Evolutionary conservation across 176 grass and related monocot genomes (phyloP), one percentile per base, ranked within the genome.

Genomic region (Thinopyrum elongatum): DNA sequence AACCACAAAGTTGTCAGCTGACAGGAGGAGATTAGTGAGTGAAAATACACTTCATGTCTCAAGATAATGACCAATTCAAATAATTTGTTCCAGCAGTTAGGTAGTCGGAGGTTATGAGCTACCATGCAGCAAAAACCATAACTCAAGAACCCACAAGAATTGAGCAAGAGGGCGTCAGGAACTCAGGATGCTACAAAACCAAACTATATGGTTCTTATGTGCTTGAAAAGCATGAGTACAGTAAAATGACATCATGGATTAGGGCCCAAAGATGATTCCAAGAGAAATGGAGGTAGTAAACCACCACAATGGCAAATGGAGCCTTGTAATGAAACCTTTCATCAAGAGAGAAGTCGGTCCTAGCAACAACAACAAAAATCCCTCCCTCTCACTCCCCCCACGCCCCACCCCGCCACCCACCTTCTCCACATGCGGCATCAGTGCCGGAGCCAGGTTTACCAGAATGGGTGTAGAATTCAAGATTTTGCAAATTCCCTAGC

Each of bases 1-100:
- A 83, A 84, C 8, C 15, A 87, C 59, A 16, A 9, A 49, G 51
- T 58, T 47, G 75, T 83, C 22, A 87, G 69, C 10, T 49, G 26
- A 47, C 53, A 3, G 63, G 31, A 89, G 34, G 12, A 57, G 57
- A 46, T 60, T 27, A 35, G 60, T 27, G 5, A 47, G 26, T 7
- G 10, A 78, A 46, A 64, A 84, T 0, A n/a, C n/a, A 86, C 21
- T 47, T 60, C 59, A 67, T 70, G 22, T 76, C 14, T 29, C 29
- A 25, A 14, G 33, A 42, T 33, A 76, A 44, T 83, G 55, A 63
- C 1, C 8, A 42, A 46, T 70, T 82, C 27, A 86, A 77, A 86
- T 73, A 15, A 44, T 59, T 25, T 83, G 33, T 3, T 57, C 16
- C 28, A 61, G 13, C 42, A n/a, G 12, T 19, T 21, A n/a, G 49